A percentile compares a stretch with the other conserved stretches of the same genome.
Conservation (phyloP, 2,329 filamentous ascomycete genomes). For the Fusarium sp. region DNA sequence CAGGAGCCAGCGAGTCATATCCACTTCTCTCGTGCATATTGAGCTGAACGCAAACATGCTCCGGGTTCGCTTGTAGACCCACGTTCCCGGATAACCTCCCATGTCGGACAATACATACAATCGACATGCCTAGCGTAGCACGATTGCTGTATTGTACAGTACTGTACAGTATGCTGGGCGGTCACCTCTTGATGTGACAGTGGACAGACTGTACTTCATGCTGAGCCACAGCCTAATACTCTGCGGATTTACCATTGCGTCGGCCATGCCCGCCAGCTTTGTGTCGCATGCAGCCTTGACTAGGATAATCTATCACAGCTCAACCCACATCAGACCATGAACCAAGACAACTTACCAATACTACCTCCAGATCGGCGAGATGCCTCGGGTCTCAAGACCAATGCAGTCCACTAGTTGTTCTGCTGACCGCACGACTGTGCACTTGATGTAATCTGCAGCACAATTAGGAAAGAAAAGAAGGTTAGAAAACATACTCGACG, state of each 20-base stretch:
- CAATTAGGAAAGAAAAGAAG: not conserved
- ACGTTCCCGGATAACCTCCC: conserved; percentile 29
- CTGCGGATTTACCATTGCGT: conserved; percentile 21
- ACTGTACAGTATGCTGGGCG: conserved; percentile 21
- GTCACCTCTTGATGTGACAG: conserved; percentile 19
- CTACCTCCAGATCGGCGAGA: not conserved
- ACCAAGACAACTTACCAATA: conserved; percentile 16
- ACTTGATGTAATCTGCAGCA: not conserved
- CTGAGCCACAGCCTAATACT: conserved; percentile 34
- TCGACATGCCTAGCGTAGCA: conserved; percentile 8
- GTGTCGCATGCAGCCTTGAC: conserved; percentile 43
- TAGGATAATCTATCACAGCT: conserved; percentile 36
- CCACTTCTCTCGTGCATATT: not conserved
- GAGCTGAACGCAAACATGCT: conserved; percentile 21
- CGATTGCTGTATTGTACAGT: not conserved
- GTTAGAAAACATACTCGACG: not conserved
- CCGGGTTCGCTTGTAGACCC: conserved; percentile 21
- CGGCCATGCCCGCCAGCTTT: conserved; percentile 32
- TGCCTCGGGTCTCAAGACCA: not conserved
- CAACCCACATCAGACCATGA: conserved; percentile 43
- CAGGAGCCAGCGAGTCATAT: not conserved
- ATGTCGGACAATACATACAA: conserved; percentile 11
- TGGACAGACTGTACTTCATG: conserved; percentile 41
- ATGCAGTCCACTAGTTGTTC: not conserved
- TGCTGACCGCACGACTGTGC: not conserved